Base-by-base conservation (phyloP, 192 early-diverging fungal species). In the Entomortierella chlamydospora region DNA sequence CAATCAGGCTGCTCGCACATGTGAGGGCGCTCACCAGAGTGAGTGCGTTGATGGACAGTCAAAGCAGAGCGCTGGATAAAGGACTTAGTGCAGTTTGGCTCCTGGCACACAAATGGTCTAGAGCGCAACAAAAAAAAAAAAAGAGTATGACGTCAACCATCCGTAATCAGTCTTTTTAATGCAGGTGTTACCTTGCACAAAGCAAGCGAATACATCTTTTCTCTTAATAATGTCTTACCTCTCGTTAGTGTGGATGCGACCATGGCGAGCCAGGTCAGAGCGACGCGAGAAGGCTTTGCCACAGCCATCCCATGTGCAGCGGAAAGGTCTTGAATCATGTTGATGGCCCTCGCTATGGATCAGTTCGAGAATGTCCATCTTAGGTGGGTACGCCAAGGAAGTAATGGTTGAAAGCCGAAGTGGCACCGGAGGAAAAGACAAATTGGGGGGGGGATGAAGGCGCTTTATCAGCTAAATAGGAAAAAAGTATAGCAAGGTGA, bases 41-140 rank as follows among this genome's bases (percentile, higher is more conserved):
- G 93, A 1, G 90, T 93, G 73, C 94, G 89, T 58, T 86, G 78
- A 78, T 95, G 94, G 28, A 95, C 93, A 5, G 90, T 93, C 64
- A 95, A 77, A 58, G 94, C 94, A 11, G 92, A 94, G 51, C 91
- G 84, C 88, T 95, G 67, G 78, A 95, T 93, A 59, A 95, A 95
- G 52, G 91, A 86, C 84, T 95, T 95, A 58, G 86, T 90, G 72
- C 94, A 95, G 47, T 84, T 85, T 37, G 74, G 71, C 61, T 88
- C 87, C 29, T 42, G 59, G 71, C 93, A 95, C 30, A 79, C 72
- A 77, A 91, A 95, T 1, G 93, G 92, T 76, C 87, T 82, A 61
- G 26, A 5, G 17, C 18, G 25, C 20, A 29, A 57, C 2, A 72
- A 26, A n/a, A 53, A 8, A 52, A 12, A 63, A 39, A 55, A 45